Percentiles rank a stretch among this genome's conserved stretches.
These are phyloP conservation scores for Neofusicoccum ribis DNA, from an alignment of 2,329 filamentous ascomycete genomes.

Conservation along the genomic window DNA sequence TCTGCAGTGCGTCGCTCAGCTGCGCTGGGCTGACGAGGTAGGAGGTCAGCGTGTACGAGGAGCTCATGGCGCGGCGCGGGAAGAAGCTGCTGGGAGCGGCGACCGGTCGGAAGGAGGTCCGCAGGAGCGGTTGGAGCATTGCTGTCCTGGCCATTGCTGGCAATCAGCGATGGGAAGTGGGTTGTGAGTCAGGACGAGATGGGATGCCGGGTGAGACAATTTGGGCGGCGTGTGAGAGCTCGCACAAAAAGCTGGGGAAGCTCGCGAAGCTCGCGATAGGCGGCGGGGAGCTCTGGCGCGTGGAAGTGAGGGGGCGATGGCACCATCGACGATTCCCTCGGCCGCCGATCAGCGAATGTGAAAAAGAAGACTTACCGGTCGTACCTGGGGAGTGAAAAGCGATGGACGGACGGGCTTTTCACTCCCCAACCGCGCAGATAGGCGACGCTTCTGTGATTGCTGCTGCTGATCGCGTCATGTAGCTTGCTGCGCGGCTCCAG, in stretches of 20 bases:
- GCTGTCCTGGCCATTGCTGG: constrained; percentile 15
- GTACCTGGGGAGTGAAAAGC: not conserved
- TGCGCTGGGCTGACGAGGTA: constrained; percentile 87
- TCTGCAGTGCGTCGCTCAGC: constrained; percentile 76
- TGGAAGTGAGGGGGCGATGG: constrained; percentile 14
- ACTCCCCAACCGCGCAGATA: not conserved
- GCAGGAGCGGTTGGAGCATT: constrained; percentile 9
- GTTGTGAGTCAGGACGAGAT: not conserved
- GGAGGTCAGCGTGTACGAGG: constrained; percentile 60
- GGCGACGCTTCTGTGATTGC: constrained; percentile 8
- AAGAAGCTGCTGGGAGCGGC: constrained; percentile 1
- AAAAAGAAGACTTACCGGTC: constrained; percentile 1
- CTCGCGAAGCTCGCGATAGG: constrained; percentile 5
- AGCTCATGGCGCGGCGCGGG: constrained; percentile 32
- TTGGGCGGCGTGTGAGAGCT: not conserved
- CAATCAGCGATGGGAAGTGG: not conserved
- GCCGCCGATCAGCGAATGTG: constrained; percentile 9
- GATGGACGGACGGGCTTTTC: not conserved
- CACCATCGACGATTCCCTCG: constrained; percentile 14
- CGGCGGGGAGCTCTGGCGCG: constrained; percentile 9
- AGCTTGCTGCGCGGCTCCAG: not conserved
- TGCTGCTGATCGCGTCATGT: constrained; percentile 15
- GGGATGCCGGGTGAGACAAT: not conserved
- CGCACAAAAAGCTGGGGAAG: constrained; percentile 1
- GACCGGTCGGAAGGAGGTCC: not conserved